Evolutionary conservation across 2,329 filamentous ascomycete species (phyloP), one percentile per base, ranked within the genome.

Genomic region (Microcyclospora pomicola): DNA sequence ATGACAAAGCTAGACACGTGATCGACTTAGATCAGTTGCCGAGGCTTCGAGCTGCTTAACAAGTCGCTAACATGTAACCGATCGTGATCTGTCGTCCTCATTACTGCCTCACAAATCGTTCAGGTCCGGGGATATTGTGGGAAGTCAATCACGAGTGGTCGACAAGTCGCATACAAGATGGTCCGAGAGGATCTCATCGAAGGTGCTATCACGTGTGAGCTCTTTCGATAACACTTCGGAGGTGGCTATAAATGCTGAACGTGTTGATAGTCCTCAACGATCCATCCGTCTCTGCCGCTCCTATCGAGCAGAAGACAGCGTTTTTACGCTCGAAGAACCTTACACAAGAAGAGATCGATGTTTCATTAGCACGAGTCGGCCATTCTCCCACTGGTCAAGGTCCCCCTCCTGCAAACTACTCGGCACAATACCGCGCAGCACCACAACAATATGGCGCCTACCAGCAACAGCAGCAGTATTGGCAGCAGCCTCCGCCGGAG

Each of bases 261-360:
- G 12, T 14, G 24, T 15, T 12, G 55, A 88, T 85, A 55, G 52
- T 98, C 63, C 77, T 98, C 43, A 85, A 92, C 65, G 91, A 98
- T 59, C 87, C 91, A 9, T 92, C 80, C 36, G 88, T 98, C 49
- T 77, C 85, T 29, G 76, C 77, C 9, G 88, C 91, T 5, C 81
- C 91, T n/a, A 66, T 94, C 44, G 91, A 96, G 55, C 95, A 91
- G 62, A 79, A 85, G 47, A 74, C 96, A 42, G 82, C 86, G 7
- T 98, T 98, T 52, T 71, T 98, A 14, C 83, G 87, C 60, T 92
- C 87, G 6, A 98, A 98, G 65, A 96, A 98, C 61, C 72, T 98
- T 38, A 96, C 88, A 1, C 82, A 91, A 59, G 88, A 96, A 62
- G 92, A 98, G 64, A 82, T 98, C 53, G 83, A 91, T 55, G 69